Base-by-base conservation (phyloP, 345 rosid genomes). In the Camelina neglecta region DNA sequence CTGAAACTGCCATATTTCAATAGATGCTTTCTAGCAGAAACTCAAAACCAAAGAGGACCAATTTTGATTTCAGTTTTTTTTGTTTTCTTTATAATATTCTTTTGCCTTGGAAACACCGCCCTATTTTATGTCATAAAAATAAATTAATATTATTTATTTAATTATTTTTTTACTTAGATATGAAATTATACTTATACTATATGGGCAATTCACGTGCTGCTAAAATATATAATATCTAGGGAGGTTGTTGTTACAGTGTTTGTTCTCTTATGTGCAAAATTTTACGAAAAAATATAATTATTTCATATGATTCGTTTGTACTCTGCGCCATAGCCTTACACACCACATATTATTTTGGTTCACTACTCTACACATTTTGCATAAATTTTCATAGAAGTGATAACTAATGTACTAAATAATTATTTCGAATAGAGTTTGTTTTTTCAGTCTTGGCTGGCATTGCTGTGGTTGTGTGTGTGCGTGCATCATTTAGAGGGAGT, bases 41-140 rank as follows among this genome's bases (percentile, higher is more conserved):
- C 77, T 78, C 77, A 72, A 71, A 67, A 66, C 65, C 74, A 42
- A 72, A 78, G 73, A 72, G 69, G 81, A 72, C 81, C 74, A 78
- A 31, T 67, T 77, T 71, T 39, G 63, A 8, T 42, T 76, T 48
- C 2, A 10, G 20, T 13, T 72, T 20, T 33, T 49, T 8, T 49
- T 10, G 0, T 42, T 10, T 10, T 3, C 0, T 33, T 5, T 5
- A 5, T 3, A 45, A n/a, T 7, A 49, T 49, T 18, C 10, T 18
- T 39, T 77, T 71, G 57, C 87, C 86, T 89, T 65, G 90, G 81
- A 81, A 84, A 81, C 90, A 87, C 69, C 90, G 86, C 90, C 86
- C 57, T 15, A 80, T 74, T 80, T 75, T 79, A 65, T 67, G 69
- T 73, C 72, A 58, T 31, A 3, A 15, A 49, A 65, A 56, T 48